phyloP scores from a whole-genome alignment of 352 stramenopile species.

The Globisporangium cystogenes region DNA sequence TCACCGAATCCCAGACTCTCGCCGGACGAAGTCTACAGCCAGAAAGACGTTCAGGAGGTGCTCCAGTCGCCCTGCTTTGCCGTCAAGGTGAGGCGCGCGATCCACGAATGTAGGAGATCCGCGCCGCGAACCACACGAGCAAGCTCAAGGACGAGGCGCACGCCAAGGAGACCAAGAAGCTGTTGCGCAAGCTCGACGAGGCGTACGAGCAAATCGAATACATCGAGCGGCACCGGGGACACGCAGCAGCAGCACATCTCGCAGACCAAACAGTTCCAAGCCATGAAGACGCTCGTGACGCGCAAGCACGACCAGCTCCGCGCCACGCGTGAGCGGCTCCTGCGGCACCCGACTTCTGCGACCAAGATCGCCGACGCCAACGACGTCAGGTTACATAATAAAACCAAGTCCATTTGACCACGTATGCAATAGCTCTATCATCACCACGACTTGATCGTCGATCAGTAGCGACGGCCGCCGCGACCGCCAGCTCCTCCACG shows the following conservation, averaged over 20 bases:
- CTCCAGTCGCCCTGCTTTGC: conserved; percentile 74
- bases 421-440: conserved; percentile 3
- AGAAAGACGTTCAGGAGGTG: conserved; percentile 75
- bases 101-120: conserved; percentile 28
- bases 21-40: conserved; percentile 77
- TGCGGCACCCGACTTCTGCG: conserved; percentile 60
- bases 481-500: not conserved
- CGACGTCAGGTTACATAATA: conserved; percentile 18
- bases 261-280: conserved; percentile 80
- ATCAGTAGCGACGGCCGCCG: conserved; percentile 2
- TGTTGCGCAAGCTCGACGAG: conserved; percentile 56
- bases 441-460: not conserved
- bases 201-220: conserved; percentile 46
- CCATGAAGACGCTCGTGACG: conserved; percentile 77
- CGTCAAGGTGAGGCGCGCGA: conserved; percentile 41
- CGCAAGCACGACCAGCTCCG: conserved; percentile 81
- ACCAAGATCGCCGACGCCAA: conserved; percentile 39
- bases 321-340: conserved; percentile 54
- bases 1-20: conserved; percentile 29
- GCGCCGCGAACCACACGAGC: conserved; percentile 38
- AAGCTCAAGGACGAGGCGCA: conserved; percentile 45
- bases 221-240: conserved; percentile 56
- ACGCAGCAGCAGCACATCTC: conserved; percentile 59
- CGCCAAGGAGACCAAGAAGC: conserved; percentile 37
- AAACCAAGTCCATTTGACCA: no score